Percentiles rank a stretch among this genome's conserved stretches.
phyloP scores from a whole-genome alignment of 805 yeast species.

The Sugiyamaella mastotermitis region DNA sequence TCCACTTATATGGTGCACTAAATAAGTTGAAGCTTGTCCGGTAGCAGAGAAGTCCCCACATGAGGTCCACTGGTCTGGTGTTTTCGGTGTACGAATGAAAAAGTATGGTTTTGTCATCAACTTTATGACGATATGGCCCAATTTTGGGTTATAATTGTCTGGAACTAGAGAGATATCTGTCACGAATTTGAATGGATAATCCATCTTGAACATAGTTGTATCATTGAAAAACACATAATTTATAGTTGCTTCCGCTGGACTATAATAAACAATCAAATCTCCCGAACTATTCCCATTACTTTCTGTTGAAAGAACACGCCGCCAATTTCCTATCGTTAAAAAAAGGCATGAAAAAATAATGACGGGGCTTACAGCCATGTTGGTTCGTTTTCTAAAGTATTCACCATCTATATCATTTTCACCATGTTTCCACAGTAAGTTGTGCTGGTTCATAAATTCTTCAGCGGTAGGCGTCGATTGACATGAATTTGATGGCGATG shows the following conservation, averaged over 20 bases:
- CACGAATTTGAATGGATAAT: slow-evolving; percentile 11
- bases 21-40: slow-evolving; percentile 11
- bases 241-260: slow-evolving; percentile 13
- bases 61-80: slow-evolving; percentile 12
- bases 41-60: slow-evolving; percentile 17
- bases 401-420: no score
- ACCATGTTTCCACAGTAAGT: no score
- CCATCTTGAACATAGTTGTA: slow-evolving; percentile 11
- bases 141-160: slow-evolving; percentile 5
- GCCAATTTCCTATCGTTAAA: slow-evolving; percentile 13
- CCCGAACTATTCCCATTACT: slow-evolving; percentile 1
- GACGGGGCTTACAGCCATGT: slow-evolving; percentile 1
- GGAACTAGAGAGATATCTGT: slow-evolving; percentile 4
- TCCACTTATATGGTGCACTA: slow-evolving; percentile 15
- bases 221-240: slow-evolving; percentile 12
- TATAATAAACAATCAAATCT: slow-evolving; percentile 15
- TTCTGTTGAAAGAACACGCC: slow-evolving; percentile 2
- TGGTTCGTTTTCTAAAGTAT: no score
- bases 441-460: no score
- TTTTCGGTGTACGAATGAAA: slow-evolving; percentile 8
- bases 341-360: slow-evolving; percentile 9
- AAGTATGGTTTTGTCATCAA: slow-evolving; percentile 14
- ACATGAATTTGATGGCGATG: no score
- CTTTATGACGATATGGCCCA: slow-evolving; percentile 14
- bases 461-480: no score